Evolutionary conservation across 2,329 filamentous ascomycete genomes (phyloP), one percentile per base, ranked within the genome.

Genomic region (Pseudopyrenochaeta lycopersici): DNA sequence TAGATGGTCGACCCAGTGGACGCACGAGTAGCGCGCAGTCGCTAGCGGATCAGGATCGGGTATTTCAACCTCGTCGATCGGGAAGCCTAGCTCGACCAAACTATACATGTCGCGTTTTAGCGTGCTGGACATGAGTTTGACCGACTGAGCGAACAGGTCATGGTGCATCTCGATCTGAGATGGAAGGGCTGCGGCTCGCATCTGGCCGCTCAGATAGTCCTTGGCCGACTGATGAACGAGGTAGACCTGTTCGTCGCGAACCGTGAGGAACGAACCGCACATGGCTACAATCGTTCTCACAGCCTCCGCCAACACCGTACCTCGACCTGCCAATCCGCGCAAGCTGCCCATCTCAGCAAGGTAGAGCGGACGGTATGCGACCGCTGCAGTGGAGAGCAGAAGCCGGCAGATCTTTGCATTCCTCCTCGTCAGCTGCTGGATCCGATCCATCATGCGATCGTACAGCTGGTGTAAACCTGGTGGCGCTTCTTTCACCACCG

Each of bases 401-500:
- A 83, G 63, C 3, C 64, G 50, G 60, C 73, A 81, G 6, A 73
- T 21, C 0, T 71, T 45, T 2, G 60, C 52, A 52, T n/a, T n/a
- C n/a, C n/a, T n/a, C n/a, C n/a, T n/a, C n/a, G n/a, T n/a, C n/a
- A n/a, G n/a, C n/a, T n/a, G n/a, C n/a, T n/a, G n/a, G n/a, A n/a
- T 78, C 6, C 73, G 61, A 0, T 60, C 30, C 21, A 80, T 59
- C 76, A 81, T 81, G 11, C 66, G 66, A 1, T 56, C 4, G 45
- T 82, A 82, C 2, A 82, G 51, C 1, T 54, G 4, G 35, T 77
- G 49, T 0, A 81, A 71, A 0, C 74, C 74, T 3, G 65, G 51
- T 2, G 77, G 78, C 32, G 79, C 73, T 27, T 20, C 23, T 5
- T 54, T 7, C 5, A 77, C 32, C 49, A 57, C 56, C 20, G 46